A percentile compares a stretch with the other conserved stretches of the same genome.
Conservation (phyloP, 106 monocot species). For the Dendrobium chrysotoxum region DNA sequence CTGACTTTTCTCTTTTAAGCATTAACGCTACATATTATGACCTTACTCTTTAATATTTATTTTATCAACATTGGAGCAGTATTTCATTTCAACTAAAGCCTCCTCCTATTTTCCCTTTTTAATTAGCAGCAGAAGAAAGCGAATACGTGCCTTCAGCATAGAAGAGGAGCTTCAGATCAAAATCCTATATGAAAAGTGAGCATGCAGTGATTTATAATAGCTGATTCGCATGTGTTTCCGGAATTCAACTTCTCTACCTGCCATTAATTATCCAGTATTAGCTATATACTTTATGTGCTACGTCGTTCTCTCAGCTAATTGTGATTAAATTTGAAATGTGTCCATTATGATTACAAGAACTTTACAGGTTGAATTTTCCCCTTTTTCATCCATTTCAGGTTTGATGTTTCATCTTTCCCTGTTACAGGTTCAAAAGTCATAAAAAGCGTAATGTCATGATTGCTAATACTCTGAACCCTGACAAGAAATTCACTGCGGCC, state of each 20-base stretch:
- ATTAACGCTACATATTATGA: not conserved
- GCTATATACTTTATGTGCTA: not conserved
- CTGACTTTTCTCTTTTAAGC: not conserved
- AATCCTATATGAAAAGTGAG: slow-evolving; percentile 50
- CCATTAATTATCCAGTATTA: not conserved
- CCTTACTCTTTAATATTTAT: not conserved
- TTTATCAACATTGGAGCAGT: not conserved
- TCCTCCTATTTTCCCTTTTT: slow-evolving; percentile 2
- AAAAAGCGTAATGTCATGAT: slow-evolving; percentile 63
- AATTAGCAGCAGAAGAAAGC: slow-evolving; percentile 38
- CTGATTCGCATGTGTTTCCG: not conserved
- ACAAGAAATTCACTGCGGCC: slow-evolving; percentile 31
- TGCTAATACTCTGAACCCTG: slow-evolving; percentile 41
- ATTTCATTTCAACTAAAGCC: not conserved
- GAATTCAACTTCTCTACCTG: not conserved
- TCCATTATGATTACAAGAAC: not conserved
- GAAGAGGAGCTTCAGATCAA: slow-evolving; percentile 54
- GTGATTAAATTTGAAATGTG: not conserved
- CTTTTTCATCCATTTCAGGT: not conserved
- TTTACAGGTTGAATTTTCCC: not conserved
- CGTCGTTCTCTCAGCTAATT: not conserved
- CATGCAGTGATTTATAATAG: not conserved
- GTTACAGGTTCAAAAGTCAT: slow-evolving; percentile 49
- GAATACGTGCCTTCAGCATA: slow-evolving; percentile 40
- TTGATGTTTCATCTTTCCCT: not conserved